A percentile compares a stretch with the other conserved stretches of the same genome.
These are phyloP conservation scores for Mycosphaerella sp. DNA, from an alignment of 2,329 filamentous ascomycete genomes.

Conservation along the genomic window DNA sequence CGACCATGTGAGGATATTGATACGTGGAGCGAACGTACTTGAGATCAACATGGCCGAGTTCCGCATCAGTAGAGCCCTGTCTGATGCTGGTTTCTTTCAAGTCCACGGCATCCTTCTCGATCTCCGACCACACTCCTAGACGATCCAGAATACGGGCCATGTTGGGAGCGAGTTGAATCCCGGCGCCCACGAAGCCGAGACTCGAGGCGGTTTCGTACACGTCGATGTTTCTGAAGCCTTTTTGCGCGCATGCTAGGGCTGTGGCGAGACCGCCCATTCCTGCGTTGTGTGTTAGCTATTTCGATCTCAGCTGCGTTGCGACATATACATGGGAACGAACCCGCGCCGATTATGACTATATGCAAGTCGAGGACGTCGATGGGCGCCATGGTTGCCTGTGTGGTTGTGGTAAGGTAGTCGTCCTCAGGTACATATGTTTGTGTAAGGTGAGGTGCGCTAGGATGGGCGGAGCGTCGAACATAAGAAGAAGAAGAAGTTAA, in stretches of 20 bases:
- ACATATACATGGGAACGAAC: conserved; percentile 14
- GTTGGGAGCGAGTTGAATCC: conserved; percentile 78
- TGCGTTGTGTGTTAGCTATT: conserved; percentile 28
- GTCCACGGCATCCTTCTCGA: conserved; percentile 64
- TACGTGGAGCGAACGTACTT: conserved; percentile 62
- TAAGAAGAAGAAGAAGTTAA: too few species aligned
- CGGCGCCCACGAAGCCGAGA: conserved; percentile 75
- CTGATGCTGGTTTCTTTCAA: conserved; percentile 67
- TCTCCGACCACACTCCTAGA: conserved; percentile 65
- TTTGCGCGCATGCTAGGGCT: conserved; percentile 67
- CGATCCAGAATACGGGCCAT: conserved; percentile 69
- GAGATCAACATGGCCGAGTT: conserved; percentile 66
- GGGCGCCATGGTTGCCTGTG: conserved; percentile 27
- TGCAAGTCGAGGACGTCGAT: conserved; percentile 32
- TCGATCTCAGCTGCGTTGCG: background rate
- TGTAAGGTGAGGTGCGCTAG: too few species aligned
- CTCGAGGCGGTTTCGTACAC: conserved; percentile 68
- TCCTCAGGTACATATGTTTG: background rate
- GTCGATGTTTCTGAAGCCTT: conserved; percentile 66
- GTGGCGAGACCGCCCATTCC: conserved; percentile 73
- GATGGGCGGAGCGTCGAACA: too few species aligned
- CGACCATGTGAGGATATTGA: conserved; percentile 72
- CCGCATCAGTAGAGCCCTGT: conserved; percentile 61
- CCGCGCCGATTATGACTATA: conserved; percentile 34
- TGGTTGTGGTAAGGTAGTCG: background rate